Evolutionary conservation across 192 early-diverging fungal genomes (phyloP).

Genomic region (Entomortierella parvispora): DNA sequence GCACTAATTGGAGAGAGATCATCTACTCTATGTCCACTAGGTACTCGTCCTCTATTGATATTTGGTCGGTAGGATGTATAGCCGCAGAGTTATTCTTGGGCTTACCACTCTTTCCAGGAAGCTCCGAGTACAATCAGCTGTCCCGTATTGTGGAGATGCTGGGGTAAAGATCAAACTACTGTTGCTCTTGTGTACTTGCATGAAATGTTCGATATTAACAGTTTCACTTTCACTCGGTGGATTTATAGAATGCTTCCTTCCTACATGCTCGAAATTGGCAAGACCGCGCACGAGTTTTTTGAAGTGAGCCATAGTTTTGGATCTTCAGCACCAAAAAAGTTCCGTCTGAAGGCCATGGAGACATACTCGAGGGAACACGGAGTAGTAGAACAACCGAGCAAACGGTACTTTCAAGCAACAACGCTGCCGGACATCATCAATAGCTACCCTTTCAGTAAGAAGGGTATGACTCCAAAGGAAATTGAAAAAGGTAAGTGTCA

Average conservation of each 20-base stretch:
- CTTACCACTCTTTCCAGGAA: constrained; percentile 94
- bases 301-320: constrained; percentile 58
- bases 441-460: constrained; percentile 82
- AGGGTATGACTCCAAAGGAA: constrained; percentile 69
- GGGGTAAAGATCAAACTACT: too few relatives aligned
- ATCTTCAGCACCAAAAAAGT: constrained; percentile 53
- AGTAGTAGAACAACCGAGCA: constrained; percentile 90
- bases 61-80: constrained; percentile 99
- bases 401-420: constrained; percentile 89
- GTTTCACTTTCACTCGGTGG: too few relatives aligned
- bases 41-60: constrained; percentile 94
- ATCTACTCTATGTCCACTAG: constrained; percentile 19
- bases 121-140: constrained; percentile 96
- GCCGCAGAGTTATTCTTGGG: constrained; percentile 97
- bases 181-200: too few relatives aligned
- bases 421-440: constrained; percentile 91
- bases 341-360: constrained; percentile 81
- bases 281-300: constrained; percentile 88
- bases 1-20: not conserved
- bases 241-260: constrained; percentile 76
- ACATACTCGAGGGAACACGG: constrained; percentile 84
- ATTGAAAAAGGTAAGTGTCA: constrained; percentile 81
- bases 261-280: constrained; percentile 95
- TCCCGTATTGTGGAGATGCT: constrained; percentile 94
- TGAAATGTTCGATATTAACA: too few relatives aligned